These are phyloP conservation scores for Orbilia javanica DNA, from an alignment of 2,329 filamentous ascomycete species.

Conservation along the genomic window DNA sequence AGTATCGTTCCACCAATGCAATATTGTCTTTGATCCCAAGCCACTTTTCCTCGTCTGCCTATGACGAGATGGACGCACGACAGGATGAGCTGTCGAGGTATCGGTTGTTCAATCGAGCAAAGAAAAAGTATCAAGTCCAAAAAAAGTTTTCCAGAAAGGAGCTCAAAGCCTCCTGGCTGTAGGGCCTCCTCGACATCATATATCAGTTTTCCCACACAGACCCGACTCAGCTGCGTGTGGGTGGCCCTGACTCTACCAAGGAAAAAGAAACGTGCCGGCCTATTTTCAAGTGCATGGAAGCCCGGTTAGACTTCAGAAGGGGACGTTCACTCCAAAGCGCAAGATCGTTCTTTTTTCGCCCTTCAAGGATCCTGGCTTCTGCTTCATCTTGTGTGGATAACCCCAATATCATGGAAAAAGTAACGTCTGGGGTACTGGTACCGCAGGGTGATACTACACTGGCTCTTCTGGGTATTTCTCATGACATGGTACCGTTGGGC, in stretches of 20 bases:
- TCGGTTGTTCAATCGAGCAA: constrained; percentile 48
- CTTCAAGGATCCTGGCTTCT: constrained; percentile 38
- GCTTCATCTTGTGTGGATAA: constrained; percentile 57
- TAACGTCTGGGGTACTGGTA: constrained; percentile 58
- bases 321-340: constrained; percentile 36
- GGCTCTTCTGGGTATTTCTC: constrained; percentile 55
- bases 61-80: constrained; percentile 30
- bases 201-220: constrained; percentile 41
- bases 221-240: constrained; percentile 30
- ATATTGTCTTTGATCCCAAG: constrained; percentile 27
- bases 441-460: constrained; percentile 50
- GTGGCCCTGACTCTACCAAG: constrained; percentile 49
- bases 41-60: constrained; percentile 46
- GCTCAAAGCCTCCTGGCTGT: constrained; percentile 25
- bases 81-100: constrained; percentile 29
- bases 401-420: constrained; percentile 57
- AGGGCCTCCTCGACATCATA: constrained; percentile 56
- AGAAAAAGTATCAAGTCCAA: constrained; percentile 30
- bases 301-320: constrained; percentile 35
- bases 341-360: constrained; percentile 37
- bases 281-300: constrained; percentile 47
- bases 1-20: constrained; percentile 36
- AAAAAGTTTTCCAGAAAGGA: constrained; percentile 24
- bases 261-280: constrained; percentile 42
- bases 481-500: constrained; percentile 47